Percentiles rank a stretch among this genome's conserved stretches.
Evolutionary conservation across 768 basidiomycete genomes (phyloP).

Genomic region (Flagelloscypha sp.): DNA sequence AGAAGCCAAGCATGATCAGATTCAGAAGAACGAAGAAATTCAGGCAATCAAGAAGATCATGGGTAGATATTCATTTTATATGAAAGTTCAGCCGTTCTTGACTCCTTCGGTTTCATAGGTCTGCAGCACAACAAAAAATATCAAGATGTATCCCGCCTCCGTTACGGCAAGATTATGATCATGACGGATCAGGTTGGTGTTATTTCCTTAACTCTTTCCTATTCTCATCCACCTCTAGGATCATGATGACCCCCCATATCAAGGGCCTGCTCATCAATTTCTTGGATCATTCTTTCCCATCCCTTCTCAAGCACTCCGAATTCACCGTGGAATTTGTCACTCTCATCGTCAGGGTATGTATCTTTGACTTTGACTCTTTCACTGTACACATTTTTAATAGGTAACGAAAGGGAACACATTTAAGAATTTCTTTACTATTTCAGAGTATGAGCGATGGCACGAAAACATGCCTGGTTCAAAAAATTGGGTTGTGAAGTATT

Average conservation of each 20-base stretch:
- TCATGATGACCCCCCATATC: constrained; percentile 99
- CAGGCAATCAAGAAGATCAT: constrained; percentile 97
- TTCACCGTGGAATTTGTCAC: constrained; percentile 98
- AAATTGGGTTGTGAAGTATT: constrained; percentile 93
- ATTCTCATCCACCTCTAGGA: constrained; percentile 44
- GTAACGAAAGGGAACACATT: constrained; percentile 72
- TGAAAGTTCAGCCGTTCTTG: no score
- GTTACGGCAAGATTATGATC: constrained; percentile 96
- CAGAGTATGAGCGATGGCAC: constrained; percentile 91
- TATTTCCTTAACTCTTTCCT: neutral
- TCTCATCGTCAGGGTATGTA: constrained; percentile 87
- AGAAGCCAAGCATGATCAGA: constrained; percentile 93
- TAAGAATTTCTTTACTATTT: constrained; percentile 92
- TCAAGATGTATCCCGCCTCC: constrained; percentile 50
- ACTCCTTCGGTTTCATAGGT: no score
- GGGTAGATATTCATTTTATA: no score
- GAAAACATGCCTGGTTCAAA: constrained; percentile 66
- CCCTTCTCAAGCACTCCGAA: constrained; percentile 79
- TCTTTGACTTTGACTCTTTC: neutral
- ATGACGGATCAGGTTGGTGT: constrained; percentile 94
- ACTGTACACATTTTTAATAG: constrained; percentile 23
- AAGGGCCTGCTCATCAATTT: constrained; percentile 99
- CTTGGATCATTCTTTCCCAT: constrained; percentile 94
- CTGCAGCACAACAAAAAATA: constrained; percentile 93
- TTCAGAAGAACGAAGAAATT: constrained; percentile 97